Evolutionary conservation across 345 rosid species (phyloP).

Genomic region (Gossypium raimondii): DNA sequence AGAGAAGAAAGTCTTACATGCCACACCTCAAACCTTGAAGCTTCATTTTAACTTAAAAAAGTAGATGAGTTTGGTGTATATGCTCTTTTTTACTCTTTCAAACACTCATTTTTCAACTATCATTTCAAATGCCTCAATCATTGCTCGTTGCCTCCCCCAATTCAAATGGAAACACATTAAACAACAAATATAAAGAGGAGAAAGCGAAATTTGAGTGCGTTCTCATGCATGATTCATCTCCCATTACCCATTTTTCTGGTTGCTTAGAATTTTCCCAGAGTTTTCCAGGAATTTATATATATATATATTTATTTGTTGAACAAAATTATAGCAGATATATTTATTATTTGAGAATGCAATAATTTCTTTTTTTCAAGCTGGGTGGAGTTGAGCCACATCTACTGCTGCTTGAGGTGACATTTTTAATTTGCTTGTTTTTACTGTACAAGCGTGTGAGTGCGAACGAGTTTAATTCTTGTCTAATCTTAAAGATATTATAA

Average conservation of each 20-base stretch:
- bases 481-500: no score
- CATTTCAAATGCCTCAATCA: neutral
- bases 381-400: neutral
- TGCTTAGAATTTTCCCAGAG: neutral
- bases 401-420: neutral
- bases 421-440: neutral
- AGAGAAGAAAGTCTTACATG: neutral
- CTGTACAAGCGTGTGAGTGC: neutral
- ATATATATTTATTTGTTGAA: neutral
- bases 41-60: no score
- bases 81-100: neutral
- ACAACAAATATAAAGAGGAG: neutral
- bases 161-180: neutral
- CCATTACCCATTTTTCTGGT: neutral
- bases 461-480: no score
- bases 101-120: neutral
- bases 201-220: slow-evolving; percentile 2
- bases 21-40: neutral
- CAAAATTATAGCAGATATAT: neutral
- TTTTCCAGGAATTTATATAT: neutral
- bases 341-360: neutral
- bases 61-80: no score
- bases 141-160: neutral
- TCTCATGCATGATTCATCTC: slow-evolving; percentile 7
- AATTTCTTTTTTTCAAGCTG: neutral